Base-by-base conservation (phyloP, 2,329 filamentous ascomycete species). In the Drechslerella dactyloides region DNA sequence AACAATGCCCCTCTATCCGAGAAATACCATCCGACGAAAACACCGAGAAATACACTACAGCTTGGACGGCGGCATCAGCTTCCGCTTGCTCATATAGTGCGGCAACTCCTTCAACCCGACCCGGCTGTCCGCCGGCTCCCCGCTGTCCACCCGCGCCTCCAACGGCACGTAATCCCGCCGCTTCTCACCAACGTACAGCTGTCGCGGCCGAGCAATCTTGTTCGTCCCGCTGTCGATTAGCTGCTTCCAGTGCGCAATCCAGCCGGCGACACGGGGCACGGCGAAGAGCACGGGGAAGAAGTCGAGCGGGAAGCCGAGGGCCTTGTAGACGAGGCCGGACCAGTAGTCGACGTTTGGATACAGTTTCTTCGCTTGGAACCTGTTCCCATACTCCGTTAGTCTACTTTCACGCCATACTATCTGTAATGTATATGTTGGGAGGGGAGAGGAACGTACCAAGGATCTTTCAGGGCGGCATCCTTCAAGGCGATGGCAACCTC, bases 281-380 rank as follows among this genome's bases (percentile, higher is more conserved):
- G 82, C 82, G 65, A 84, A 84, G 2, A 84, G 77, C 2, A 84
- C 82, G 1, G 82, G 82, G 74, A 84, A 84, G 75, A 84, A 84
- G 74, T 84, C 82, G 0, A 84, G 79, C 27, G 82, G 82, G 78
- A 84, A 84, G 10, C 82, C 82, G 81, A 84, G 83, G 30, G 82
- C 82, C 72, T 84, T 83, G 76, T 84, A 84, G 74, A 84, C 84
- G 27, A 84, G 76, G 0, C 82, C 82, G 2, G 81, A 82, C 79
- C 83, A 84, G 75, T 84, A 84, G 76, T 84, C 82, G 2, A 84
- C 82, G 66, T 84, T 84, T 42, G 82, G 82, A 74, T 84, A 84
- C 40, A 84, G 74, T 73, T 82, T 83, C 23, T 80, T 82, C 73
- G 80, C 80, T 80, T 84, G 83, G 73, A 84, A 84, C 61, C 59